These are phyloP conservation scores for Leccinum boreale DNA, from an alignment of 768 basidiomycete genomes.

Conservation along the genomic window DNA sequence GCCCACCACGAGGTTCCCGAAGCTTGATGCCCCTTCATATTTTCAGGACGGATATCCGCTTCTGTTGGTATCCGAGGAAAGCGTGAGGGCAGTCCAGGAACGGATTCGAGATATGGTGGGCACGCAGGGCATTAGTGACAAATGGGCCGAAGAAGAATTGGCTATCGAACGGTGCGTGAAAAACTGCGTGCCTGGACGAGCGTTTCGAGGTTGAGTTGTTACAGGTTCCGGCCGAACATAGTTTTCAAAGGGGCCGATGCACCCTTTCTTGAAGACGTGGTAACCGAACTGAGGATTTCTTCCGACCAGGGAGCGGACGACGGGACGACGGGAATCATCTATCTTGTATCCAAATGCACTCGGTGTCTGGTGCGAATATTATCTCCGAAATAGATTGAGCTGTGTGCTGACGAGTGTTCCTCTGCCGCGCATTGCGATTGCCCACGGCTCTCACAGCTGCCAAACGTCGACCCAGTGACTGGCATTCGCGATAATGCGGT, in stretches of 20 bases:
- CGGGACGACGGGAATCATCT: constrained; percentile 32
- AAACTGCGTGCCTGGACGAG: neutral
- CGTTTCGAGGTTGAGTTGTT: constrained; percentile 1
- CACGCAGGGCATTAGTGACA: constrained; percentile 45
- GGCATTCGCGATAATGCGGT: constrained; percentile 69
- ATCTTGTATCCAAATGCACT: constrained; percentile 64
- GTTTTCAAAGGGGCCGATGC: constrained; percentile 59
- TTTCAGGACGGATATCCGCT: constrained; percentile 76
- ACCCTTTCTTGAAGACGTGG: constrained; percentile 70
- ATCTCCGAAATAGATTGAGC: constrained; percentile 4
- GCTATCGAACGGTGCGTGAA: constrained; percentile 55
- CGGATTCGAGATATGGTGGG: constrained; percentile 47
- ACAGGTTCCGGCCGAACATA: constrained; percentile 76
- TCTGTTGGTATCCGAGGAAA: constrained; percentile 65
- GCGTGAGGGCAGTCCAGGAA: constrained; percentile 48
- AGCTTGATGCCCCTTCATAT: constrained; percentile 51
- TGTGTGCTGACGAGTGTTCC: neutral
- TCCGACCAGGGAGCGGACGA: constrained; percentile 25
- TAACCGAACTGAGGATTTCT: constrained; percentile 59
- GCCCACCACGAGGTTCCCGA: constrained; percentile 53
- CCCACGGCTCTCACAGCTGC: constrained; percentile 46
- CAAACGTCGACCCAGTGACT: constrained; percentile 65
- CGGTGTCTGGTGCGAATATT: constrained; percentile 62
- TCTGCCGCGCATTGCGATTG: neutral
- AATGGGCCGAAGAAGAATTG: constrained; percentile 51